Base-by-base conservation (phyloP, 306 rosid genomes). In the Cucumis cinereus region DNA sequence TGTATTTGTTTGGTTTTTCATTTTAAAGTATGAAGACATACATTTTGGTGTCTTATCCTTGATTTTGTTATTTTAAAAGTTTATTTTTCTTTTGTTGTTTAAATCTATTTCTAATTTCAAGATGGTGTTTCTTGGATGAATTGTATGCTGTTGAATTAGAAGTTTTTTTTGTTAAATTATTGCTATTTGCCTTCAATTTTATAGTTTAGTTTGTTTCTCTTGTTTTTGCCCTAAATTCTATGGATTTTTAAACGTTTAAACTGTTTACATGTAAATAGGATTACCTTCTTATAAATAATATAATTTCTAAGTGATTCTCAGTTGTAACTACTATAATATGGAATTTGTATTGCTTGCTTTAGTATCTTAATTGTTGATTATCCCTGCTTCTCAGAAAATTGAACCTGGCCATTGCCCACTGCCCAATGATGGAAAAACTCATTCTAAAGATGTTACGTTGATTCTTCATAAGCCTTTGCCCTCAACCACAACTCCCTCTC, bases 401-500 rank as follows among this genome's bases (percentile, higher is more conserved):
- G n/a, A 10, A 43, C 13, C 38, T 69, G 56, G 20, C 2, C 56
- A 49, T 17, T 52, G 75, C 75, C 75, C 75, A 26, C 57, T 52
- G 75, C 75, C 75, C 75, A 16, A 69, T 23, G 57, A 69, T 69
- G 75, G 36, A 23, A 50, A 40, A 23, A 45, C 57, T 69, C 36
- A 8, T 23, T 45, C 15, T 69, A 3, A 20, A 69, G 57, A 2
- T 22, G 40, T 45, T 69, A 49, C 14, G n/a, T 8, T 40, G 45
- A 40, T 40, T 9, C 12, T 40, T 40, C 12, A 38, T 2, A 40
- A 8, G 12, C 45, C 45, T 40, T 40, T 40, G 45, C 12, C 45
- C 11, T 40, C 45, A 40, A 40, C 45, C 8, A 38, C 45, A 8
- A 40, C 12, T 40, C 45, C 8, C 8, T 40, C 45, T 40, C 8